Conservation (phyloP, 2,329 filamentous ascomycete species). For the Tolypocladium capitatum region DNA sequence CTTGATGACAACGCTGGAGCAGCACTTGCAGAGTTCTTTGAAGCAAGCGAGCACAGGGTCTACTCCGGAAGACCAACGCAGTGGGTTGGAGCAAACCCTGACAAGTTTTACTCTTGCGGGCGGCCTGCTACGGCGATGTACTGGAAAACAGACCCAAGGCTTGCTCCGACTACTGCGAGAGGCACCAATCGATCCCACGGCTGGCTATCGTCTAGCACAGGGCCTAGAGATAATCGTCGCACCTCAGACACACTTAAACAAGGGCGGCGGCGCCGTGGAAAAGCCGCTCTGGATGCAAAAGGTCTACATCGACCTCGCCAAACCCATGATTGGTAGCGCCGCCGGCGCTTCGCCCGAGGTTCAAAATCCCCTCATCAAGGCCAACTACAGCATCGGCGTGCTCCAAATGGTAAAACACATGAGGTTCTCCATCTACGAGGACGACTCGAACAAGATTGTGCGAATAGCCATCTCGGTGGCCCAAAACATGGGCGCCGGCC, state of each 20-base stretch:
- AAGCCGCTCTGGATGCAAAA: conserved; percentile 36
- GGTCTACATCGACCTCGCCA: conserved; percentile 31
- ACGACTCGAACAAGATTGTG: conserved; percentile 33
- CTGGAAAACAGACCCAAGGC: conserved; percentile 18
- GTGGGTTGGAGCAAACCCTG: conserved; percentile 14
- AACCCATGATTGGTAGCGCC: conserved; percentile 30
- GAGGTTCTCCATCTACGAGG: conserved; percentile 35
- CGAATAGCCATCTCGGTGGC: conserved; percentile 35
- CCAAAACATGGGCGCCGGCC: conserved; percentile 24
- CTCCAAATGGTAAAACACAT: conserved; percentile 37
- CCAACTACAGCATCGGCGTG: conserved; percentile 32
- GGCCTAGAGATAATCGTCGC: conserved; percentile 29
- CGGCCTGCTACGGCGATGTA: conserved; percentile 25
- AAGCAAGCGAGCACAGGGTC: conserved; percentile 1
- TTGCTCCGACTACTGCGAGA: conserved; percentile 22
- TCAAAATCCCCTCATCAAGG: conserved; percentile 15
- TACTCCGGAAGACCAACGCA: conserved; percentile 2
- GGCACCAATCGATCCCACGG: conserved; percentile 17
- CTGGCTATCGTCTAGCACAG: conserved; percentile 27
- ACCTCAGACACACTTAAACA: conserved; percentile 22
- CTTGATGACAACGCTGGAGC: conserved; percentile 15
- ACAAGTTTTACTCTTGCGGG: conserved; percentile 22
- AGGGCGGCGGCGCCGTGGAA: conserved; percentile 28
- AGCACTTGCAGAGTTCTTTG: conserved; percentile 10
- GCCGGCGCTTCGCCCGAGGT: conserved; percentile 15